These are phyloP conservation scores for Solanum peruvianum DNA, from an alignment of 257 asterid species.

Conservation along the genomic window DNA sequence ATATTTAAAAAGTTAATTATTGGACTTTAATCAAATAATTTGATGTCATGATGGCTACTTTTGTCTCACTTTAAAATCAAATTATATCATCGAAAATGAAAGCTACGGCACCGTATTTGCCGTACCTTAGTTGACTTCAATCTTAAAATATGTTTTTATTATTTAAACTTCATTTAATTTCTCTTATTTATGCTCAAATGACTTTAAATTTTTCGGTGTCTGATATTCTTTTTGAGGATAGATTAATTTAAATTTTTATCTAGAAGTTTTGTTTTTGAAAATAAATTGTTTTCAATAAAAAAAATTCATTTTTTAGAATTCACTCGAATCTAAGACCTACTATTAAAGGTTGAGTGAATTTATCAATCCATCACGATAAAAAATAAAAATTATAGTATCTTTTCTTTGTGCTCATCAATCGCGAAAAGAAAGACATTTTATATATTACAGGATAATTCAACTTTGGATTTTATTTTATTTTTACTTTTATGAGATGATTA, in stretches of 20 bases:
- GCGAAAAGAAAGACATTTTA: not conserved
- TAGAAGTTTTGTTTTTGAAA: not conserved
- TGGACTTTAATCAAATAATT: not conserved
- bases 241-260: not conserved
- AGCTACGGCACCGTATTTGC: not conserved
- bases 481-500: not conserved
- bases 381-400: not conserved
- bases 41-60: not conserved
- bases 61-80: not conserved
- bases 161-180: not conserved
- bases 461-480: not conserved
- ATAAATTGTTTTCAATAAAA: not conserved
- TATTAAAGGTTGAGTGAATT: not conserved
- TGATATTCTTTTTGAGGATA: not conserved
- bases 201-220: not conserved
- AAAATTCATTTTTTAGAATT: not conserved
- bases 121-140: not conserved
- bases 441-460: not conserved
- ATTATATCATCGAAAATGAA: not conserved
- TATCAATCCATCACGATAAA: not conserved
- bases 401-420: not conserved
- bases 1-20: not conserved
- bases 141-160: not conserved
- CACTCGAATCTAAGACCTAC: not conserved
- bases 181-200: not conserved